Percentiles rank a stretch among this genome's conserved stretches.
Conservation (phyloP, 495 filamentous ascomycete genomes). For the Penicillium canescens region DNA sequence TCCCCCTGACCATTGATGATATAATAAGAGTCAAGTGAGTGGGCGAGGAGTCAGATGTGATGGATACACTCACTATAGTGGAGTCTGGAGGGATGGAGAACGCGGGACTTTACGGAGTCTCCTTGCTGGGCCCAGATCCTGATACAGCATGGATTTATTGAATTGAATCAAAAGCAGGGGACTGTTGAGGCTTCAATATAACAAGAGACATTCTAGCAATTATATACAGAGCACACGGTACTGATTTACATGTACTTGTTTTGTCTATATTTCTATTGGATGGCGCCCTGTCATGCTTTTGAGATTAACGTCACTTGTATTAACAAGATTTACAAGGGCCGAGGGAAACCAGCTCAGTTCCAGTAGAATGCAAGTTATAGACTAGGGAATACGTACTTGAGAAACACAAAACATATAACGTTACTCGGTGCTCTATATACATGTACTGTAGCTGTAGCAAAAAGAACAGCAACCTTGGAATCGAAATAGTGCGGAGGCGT, state of each 20-base stretch:
- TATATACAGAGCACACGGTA: no score
- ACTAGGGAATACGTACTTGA: no score
- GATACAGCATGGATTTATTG: neutral
- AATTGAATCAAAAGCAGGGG: neutral
- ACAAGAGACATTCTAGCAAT: no score
- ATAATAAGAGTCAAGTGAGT: neutral
- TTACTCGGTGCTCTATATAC: neutral
- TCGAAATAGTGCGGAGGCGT: constrained; percentile 19
- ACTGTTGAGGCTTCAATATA: neutral
- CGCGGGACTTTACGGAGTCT: constrained; percentile 29
- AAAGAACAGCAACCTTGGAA: neutral
- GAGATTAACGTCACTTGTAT: no score
- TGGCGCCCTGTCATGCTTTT: no score
- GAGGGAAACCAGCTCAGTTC: no score
- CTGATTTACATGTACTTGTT: no score
- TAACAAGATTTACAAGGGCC: no score
- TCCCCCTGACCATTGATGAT: neutral
- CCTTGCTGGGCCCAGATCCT: constrained; percentile 4
- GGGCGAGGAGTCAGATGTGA: constrained; percentile 18
- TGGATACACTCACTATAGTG: constrained; percentile 23
- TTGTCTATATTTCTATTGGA: no score
- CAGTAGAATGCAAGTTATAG: no score
- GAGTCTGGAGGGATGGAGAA: constrained; percentile 23
- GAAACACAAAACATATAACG: no score
- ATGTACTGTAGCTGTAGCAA: neutral